phyloP scores from a whole-genome alignment of 2,329 filamentous ascomycete species.

The Septoria linicola region DNA sequence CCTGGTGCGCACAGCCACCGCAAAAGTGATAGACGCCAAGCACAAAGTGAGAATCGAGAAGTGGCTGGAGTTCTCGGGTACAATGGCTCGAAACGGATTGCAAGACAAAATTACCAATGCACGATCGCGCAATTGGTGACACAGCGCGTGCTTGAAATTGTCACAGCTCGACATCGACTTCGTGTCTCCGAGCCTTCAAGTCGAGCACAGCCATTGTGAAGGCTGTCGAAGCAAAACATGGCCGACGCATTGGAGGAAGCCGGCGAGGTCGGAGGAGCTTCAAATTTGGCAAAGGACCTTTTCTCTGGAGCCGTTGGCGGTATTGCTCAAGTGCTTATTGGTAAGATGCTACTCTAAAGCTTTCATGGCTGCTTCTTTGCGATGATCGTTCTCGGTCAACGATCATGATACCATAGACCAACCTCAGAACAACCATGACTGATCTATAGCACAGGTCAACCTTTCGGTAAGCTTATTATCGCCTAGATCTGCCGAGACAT shows the following conservation, averaged over 20 bases:
- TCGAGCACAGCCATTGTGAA: neutral
- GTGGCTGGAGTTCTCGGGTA: neutral
- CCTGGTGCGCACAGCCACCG: neutral
- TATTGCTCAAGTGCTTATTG: constrained; percentile 88
- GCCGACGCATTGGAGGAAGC: constrained; percentile 43
- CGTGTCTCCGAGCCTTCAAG: neutral
- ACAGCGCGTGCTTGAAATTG: neutral
- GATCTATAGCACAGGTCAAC: constrained; percentile 53
- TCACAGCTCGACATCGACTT: neutral
- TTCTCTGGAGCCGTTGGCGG: constrained; percentile 88
- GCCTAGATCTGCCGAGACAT: constrained; percentile 8
- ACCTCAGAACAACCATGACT: constrained; percentile 1
- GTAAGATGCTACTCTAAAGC: constrained; percentile 52
- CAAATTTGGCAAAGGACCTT: constrained; percentile 75
- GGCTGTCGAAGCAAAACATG: constrained; percentile 23
- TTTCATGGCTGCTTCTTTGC: neutral
- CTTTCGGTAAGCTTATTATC: constrained; percentile 56
- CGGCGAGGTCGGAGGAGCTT: constrained; percentile 40
- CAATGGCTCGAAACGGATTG: too few species aligned
- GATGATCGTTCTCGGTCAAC: neutral
- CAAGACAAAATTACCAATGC: neutral
- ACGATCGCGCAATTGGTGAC: constrained; percentile 1
- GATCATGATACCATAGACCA: neutral
- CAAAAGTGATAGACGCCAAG: neutral
- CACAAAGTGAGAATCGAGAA: neutral